phyloP scores from a whole-genome alignment of 202 grass and related monocot species.

The Schoenoplectus tabernaemontani region DNA sequence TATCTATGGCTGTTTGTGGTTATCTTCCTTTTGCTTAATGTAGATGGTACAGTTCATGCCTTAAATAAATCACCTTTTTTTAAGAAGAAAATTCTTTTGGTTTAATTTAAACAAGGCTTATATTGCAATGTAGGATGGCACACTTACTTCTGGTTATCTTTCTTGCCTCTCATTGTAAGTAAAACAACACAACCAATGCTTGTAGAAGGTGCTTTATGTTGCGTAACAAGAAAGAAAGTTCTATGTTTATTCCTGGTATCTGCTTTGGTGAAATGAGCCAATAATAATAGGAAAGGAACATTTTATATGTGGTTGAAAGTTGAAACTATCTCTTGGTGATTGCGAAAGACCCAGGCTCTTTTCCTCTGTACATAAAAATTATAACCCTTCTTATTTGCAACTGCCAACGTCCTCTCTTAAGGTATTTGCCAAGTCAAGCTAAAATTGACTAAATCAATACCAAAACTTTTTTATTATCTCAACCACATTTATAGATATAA shows the following conservation, averaged over 20 bases:
- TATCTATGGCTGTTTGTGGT: slow-evolving; percentile 90
- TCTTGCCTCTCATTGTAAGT: slow-evolving; percentile 96
- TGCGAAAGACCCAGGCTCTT: too few relatives aligned
- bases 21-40: slow-evolving; percentile 77
- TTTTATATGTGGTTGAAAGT: too few relatives aligned
- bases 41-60: slow-evolving; percentile 49
- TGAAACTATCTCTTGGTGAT: too few relatives aligned
- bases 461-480: too few relatives aligned
- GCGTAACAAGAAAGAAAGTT: not conserved
- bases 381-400: not conserved
- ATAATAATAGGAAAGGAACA: too few relatives aligned
- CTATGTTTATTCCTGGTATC: too few relatives aligned
- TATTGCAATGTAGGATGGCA: slow-evolving; percentile 87
- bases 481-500: not conserved
- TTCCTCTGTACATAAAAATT: not conserved
- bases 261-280: too few relatives aligned
- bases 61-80: not conserved
- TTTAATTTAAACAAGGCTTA: slow-evolving; percentile 8
- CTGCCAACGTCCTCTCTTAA: not conserved
- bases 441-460: not conserved
- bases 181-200: not conserved
- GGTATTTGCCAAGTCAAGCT: not conserved
- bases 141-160: slow-evolving; percentile 95
- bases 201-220: not conserved
- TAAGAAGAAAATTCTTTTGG: too few relatives aligned